Conservation (phyloP, 2,329 filamentous ascomycete genomes). For the Davidsoniella virescens region DNA sequence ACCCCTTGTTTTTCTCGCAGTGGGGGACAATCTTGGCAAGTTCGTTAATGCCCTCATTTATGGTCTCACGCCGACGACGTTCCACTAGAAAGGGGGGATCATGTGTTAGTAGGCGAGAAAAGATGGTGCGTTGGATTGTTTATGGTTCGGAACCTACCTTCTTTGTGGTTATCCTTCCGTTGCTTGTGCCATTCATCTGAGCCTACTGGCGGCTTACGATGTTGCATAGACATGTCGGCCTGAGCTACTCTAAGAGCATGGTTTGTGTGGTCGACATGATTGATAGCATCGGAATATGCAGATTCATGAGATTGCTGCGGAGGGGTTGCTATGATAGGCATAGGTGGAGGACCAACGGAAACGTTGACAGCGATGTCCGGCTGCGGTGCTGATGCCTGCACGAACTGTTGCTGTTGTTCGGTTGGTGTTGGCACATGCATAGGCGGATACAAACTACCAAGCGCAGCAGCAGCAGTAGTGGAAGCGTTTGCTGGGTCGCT, state of each 20-base stretch:
- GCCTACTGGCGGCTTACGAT: constrained; percentile 71
- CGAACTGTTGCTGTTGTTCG: constrained; percentile 44
- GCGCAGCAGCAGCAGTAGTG: constrained; percentile 41
- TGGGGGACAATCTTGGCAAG: constrained; percentile 93
- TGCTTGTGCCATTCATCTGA: constrained; percentile 97
- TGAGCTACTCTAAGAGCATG: constrained; percentile 1
- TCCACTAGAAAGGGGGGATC: constrained; percentile 48
- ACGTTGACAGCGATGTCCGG: constrained; percentile 3
- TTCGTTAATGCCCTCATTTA: constrained; percentile 98
- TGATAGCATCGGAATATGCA: neutral
- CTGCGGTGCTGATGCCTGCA: constrained; percentile 24
- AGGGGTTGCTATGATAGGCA: neutral
- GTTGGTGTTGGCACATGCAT: constrained; percentile 41
- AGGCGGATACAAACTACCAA: constrained; percentile 42
- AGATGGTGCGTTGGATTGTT: neutral
- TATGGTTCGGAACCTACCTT: constrained; percentile 45
- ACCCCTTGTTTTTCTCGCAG: constrained; percentile 98
- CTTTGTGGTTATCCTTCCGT: constrained; percentile 95
- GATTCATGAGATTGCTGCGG: constrained; percentile 5
- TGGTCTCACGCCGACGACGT: constrained; percentile 87
- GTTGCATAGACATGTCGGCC: constrained; percentile 8
- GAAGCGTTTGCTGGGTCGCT: constrained; percentile 37
- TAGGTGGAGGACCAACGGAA: neutral
- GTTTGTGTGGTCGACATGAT: constrained; percentile 1
- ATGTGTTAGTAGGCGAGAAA: constrained; percentile 16